Evolutionary conservation across 768 basidiomycete genomes (phyloP).

Genomic region (Suillus clintonianus): DNA sequence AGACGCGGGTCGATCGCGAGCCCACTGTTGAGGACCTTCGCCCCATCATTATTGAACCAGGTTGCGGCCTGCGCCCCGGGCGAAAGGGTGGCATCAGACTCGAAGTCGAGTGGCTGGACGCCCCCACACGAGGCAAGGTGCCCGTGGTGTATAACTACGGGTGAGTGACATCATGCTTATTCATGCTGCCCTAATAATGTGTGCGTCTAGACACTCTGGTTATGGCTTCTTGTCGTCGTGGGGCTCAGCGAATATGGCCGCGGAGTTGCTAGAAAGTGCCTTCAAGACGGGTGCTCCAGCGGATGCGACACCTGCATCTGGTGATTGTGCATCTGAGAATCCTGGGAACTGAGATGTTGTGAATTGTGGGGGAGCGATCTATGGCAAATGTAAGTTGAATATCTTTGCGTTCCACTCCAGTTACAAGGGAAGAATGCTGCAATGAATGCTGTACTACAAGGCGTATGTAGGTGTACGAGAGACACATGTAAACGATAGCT

Average conservation of each 20-base stretch:
- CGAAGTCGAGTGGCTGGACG: constrained; percentile 46
- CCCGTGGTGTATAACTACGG: constrained; percentile 68
- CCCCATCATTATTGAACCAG: constrained; percentile 49
- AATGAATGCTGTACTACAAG: too few species aligned
- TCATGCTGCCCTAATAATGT: background rate
- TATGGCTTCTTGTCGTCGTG: constrained; percentile 66
- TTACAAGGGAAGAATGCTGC: background rate
- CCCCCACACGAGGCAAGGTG: constrained; percentile 30
- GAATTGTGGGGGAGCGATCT: background rate
- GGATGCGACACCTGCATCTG: background rate
- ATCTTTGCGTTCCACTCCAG: too few species aligned
- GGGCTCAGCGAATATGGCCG: constrained; percentile 57
- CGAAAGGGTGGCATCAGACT: constrained; percentile 68
- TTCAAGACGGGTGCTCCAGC: constrained; percentile 20
- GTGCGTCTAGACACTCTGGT: constrained; percentile 52
- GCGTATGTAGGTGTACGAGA: background rate
- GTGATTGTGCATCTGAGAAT: background rate
- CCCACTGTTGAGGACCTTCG: constrained; percentile 53
- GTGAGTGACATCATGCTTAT: constrained; percentile 32
- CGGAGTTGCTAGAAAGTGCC: constrained; percentile 47
- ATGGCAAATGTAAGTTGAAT: background rate
- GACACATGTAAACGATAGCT: background rate
- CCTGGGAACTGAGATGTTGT: background rate
- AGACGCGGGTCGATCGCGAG: constrained; percentile 44
- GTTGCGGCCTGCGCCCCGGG: constrained; percentile 65